Evolutionary conservation across 1,284 basidiomycete species (phyloP), one percentile per base, ranked within the genome.

Genomic region (Microbotryum saponariae): DNA sequence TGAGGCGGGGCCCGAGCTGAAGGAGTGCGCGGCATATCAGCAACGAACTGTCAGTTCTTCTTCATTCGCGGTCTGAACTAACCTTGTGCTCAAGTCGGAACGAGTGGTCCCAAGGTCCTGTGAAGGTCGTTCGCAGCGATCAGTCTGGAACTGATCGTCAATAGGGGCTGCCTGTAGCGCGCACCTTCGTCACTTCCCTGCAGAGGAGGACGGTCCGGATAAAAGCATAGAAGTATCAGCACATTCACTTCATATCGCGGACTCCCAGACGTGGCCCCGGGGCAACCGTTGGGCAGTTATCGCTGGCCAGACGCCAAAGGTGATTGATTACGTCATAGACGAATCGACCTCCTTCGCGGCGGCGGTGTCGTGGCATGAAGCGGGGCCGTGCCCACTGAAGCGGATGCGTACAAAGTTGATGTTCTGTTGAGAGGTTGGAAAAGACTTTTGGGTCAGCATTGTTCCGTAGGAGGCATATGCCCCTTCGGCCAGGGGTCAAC

Each of bases 1-100:
- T 97, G 76, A 98, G 87, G 72, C 94, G 89, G 25, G 86, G 88
- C 52, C 94, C 94, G 64, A 98, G 88, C 80, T 98, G 58, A 25
- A 23, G 4, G 14, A 21, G 53, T 53, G 46, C 51, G 62, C 46
- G 54, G 57, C 55, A 46, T 27, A 20, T 31, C 27, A 21, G 50
- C 6, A 46, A 8, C 20, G 48, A n/a, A 16, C 10, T 44, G 25
- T 9, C n/a, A 10, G 10, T n/a, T 42, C 54, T 7, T 7, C 20
- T 31, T 51, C 23, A n/a, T 47, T 42, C 50, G 51, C 72, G n/a
- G 7, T 4, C 25, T 1, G 20, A 9, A 18, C 56, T 10, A 1
- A 58, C 83, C 72, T 72, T 88, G 87, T 89, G 86, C 80, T 93
- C 91, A 71, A 94, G 84, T 74, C 91, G 88, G 84, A 93, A 91